Percentiles rank a stretch among this genome's conserved stretches.
Conservation (phyloP, 306 rosid species). For the Cicer judaicum region DNA sequence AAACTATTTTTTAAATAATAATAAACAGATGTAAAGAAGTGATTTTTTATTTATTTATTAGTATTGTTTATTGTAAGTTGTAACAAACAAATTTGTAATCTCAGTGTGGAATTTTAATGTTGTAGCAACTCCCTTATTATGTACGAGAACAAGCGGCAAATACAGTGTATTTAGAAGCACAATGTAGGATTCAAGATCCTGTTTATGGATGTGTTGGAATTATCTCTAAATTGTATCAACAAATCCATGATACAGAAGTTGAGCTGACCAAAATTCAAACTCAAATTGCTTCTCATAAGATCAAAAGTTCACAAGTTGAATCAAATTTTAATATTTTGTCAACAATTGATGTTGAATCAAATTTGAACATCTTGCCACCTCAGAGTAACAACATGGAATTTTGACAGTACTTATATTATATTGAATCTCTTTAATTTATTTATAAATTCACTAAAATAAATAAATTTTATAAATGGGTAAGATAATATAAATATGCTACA, state of each 20-base stretch:
- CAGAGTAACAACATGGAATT: conserved; percentile 39
- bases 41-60: too few species aligned
- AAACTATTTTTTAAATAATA: too few species aligned
- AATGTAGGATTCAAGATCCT: conserved; percentile 65
- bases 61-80: too few species aligned
- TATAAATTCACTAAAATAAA: too few species aligned
- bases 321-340: too few species aligned
- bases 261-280: conserved; percentile 58
- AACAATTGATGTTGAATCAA: conserved; percentile 14
- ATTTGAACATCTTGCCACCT: conserved; percentile 22
- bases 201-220: conserved; percentile 73
- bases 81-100: too few species aligned
- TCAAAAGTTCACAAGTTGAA: conserved; percentile 23
- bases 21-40: too few species aligned
- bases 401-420: too few species aligned
- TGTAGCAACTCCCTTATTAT: conserved; percentile 58
- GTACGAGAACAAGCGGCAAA: conserved; percentile 61
- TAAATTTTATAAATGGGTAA: too few species aligned
- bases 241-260: conserved; percentile 51
- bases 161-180: conserved; percentile 60
- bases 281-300: conserved; percentile 50
- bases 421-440: too few species aligned
- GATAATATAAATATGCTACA: too few species aligned
- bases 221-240: conserved; percentile 58
- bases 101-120: neutral